A percentile compares a stretch with the other conserved stretches of the same genome.
These are phyloP conservation scores for Phellopilus nigrolimitatus DNA, from an alignment of 1,284 basidiomycete species.

Conservation along the genomic window DNA sequence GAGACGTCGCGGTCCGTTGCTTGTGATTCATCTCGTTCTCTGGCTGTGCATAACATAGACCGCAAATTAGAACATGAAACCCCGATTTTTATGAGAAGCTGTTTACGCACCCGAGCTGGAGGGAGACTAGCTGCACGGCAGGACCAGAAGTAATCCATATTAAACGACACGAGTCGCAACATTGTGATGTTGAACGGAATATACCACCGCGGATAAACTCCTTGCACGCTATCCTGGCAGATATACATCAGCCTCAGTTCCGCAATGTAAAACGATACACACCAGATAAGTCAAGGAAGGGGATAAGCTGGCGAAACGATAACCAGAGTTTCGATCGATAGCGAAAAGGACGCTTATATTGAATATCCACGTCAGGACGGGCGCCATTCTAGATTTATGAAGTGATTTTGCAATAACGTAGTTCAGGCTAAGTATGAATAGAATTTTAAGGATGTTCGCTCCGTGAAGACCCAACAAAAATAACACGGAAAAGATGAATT, in stretches of 20 bases:
- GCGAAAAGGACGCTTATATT: conserved; percentile 73
- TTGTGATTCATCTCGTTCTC: conserved; percentile 46
- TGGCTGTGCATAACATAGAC: conserved; percentile 26
- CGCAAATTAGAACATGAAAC: neutral
- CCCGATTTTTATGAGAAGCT: neutral
- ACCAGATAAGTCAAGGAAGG: conserved; percentile 52
- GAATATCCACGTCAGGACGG: conserved; percentile 67
- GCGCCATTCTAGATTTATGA: conserved; percentile 40
- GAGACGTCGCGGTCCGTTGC: conserved; percentile 47
- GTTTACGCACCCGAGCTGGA: conserved; percentile 37
- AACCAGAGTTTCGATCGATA: conserved; percentile 79
- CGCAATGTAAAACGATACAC: conserved; percentile 22
- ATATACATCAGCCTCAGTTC: neutral
- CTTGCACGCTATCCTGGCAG: conserved; percentile 64
- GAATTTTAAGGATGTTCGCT: conserved; percentile 75
- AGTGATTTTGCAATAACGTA: conserved; percentile 57
- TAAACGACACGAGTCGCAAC: conserved; percentile 90
- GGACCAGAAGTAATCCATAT: conserved; percentile 90
- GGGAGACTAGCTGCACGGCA: conserved; percentile 34
- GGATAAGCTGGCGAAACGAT: conserved; percentile 58
- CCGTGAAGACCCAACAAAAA: conserved; percentile 86
- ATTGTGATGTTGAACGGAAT: conserved; percentile 96
- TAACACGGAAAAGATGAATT: conserved; percentile 59
- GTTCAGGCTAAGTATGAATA: conserved; percentile 68
- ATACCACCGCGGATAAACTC: conserved; percentile 85